Conservation (phyloP, 768 basidiomycete species). For the Russula compacta region DNA sequence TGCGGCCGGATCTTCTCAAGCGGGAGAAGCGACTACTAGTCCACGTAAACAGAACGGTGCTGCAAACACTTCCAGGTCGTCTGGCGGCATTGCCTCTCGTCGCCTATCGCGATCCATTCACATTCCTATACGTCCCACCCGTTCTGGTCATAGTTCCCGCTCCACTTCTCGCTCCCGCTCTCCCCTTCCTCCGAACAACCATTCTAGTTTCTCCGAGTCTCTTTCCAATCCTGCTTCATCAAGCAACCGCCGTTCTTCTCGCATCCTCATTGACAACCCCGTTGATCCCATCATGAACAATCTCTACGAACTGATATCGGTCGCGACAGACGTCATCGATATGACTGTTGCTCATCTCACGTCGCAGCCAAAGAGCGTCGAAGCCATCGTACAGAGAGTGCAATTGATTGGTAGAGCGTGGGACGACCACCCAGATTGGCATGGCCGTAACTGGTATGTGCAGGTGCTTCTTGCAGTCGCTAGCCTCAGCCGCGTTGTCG, state of each 20-base stretch:
- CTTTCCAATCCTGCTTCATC: slow-evolving; percentile 23
- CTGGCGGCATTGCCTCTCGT: slow-evolving; percentile 47
- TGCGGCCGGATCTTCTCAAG: slow-evolving; percentile 25
- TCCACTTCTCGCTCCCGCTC: slow-evolving; percentile 94
- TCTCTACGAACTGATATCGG: slow-evolving; percentile 83
- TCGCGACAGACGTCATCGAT: slow-evolving; percentile 90
- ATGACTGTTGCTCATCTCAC: slow-evolving; percentile 84
- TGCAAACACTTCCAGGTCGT: slow-evolving; percentile 15
- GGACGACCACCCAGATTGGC: slow-evolving; percentile 98
- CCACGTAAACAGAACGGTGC: slow-evolving; percentile 52
- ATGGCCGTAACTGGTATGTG: slow-evolving; percentile 96
- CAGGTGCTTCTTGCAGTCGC: slow-evolving; percentile 93
- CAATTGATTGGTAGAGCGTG: slow-evolving; percentile 89
- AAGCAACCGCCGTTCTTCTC: slow-evolving; percentile 66
- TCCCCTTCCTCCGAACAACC: slow-evolving; percentile 69
- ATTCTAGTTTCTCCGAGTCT: slow-evolving; percentile 53
- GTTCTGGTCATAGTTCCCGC: slow-evolving; percentile 78
- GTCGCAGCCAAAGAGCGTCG: slow-evolving; percentile 74
- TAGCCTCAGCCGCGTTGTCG: slow-evolving; percentile 90
- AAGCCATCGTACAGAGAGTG: slow-evolving; percentile 80
- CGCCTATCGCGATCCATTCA: slow-evolving; percentile 82
- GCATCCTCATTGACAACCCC: slow-evolving; percentile 77
- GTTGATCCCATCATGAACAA: slow-evolving; percentile 84
- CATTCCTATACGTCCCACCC: slow-evolving; percentile 55
- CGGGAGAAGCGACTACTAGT: slow-evolving; percentile 41